These are phyloP conservation scores for Syzygium oleosum DNA, from an alignment of 345 rosid genomes.

Conservation along the genomic window DNA sequence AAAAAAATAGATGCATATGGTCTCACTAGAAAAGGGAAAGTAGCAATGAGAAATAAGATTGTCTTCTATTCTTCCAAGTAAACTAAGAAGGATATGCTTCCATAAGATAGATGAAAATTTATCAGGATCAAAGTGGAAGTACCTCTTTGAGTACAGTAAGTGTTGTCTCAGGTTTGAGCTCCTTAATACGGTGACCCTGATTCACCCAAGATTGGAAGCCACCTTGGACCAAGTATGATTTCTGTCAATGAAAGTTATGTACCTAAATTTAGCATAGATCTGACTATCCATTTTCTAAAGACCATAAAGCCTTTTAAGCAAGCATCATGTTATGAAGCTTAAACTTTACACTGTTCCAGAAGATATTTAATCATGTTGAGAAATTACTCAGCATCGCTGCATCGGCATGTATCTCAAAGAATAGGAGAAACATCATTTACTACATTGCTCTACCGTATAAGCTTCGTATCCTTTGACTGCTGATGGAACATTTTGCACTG, in stretches of 20 bases:
- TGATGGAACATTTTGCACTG: background rate
- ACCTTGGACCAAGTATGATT: conserved; percentile 70
- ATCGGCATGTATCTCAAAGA: background rate
- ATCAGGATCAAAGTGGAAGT: background rate
- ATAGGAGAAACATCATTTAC: background rate
- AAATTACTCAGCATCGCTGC: background rate
- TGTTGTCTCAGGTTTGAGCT: conserved; percentile 73
- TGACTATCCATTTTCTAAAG: background rate
- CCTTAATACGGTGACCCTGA: conserved; percentile 70
- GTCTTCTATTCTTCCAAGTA: background rate
- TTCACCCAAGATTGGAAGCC: conserved; percentile 84
- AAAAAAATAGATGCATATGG: background rate
- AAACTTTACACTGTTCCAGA: background rate
- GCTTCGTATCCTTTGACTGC: background rate
- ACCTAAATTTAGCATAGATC: background rate
- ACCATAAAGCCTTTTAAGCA: background rate
- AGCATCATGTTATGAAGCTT: background rate
- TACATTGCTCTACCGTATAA: background rate
- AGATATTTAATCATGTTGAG: background rate
- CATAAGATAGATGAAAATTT: background rate
- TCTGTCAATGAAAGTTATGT: conserved; percentile 29
- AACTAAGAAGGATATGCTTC: background rate
- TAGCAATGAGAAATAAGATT: background rate
- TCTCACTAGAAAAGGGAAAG: background rate
- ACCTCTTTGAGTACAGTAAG: conserved; percentile 83